phyloP scores from a whole-genome alignment of 2,329 filamentous ascomycete species.

The Fusarium drepaniforme region DNA sequence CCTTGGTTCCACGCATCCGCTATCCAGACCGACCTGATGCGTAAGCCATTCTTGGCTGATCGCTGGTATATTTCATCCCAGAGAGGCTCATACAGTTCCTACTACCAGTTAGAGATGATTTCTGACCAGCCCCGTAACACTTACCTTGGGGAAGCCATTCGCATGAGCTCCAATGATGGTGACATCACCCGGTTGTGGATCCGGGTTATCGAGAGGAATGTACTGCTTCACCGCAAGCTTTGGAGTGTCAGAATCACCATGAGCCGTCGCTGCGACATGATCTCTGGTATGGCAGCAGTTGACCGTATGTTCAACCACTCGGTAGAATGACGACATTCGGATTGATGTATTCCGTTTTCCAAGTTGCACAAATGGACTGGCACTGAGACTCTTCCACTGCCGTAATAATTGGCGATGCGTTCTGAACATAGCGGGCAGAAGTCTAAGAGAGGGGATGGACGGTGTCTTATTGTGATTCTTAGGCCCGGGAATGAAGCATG shows the following conservation, averaged over 20 bases:
- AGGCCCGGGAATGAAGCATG: neutral
- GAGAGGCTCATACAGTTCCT: neutral
- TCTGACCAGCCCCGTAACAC: fast-evolving
- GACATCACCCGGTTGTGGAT: neutral
- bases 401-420: neutral
- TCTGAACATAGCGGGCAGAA: neutral
- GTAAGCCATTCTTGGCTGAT: neutral
- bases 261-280: neutral
- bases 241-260: neutral
- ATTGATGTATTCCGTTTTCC: neutral
- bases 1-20: neutral
- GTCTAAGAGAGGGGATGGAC: neutral
- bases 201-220: neutral
- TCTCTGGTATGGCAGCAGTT: neutral
- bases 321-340: neutral
- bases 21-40: neutral
- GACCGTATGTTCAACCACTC: neutral
- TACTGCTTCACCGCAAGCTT: neutral
- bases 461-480: neutral
- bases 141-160: neutral
- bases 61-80: neutral
- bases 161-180: neutral
- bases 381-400: neutral
- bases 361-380: neutral
- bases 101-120: neutral